Conservation (phyloP, 1,284 basidiomycete species). For the Farysia itapuensis region DNA sequence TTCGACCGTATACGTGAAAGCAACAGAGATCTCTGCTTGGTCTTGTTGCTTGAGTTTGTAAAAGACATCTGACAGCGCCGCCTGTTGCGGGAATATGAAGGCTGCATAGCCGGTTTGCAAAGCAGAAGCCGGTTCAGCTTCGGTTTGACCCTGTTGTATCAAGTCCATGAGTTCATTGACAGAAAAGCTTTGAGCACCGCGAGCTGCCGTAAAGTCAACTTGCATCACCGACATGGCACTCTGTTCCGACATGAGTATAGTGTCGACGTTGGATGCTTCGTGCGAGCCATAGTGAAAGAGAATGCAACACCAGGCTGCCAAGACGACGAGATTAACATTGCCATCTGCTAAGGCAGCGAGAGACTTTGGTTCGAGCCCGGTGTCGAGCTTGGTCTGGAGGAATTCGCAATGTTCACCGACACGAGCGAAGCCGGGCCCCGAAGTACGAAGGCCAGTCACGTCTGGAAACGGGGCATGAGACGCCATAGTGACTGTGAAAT, state of each 20-base stretch:
- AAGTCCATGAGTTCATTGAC: slow-evolving; percentile 4
- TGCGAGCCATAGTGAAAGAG: slow-evolving; percentile 34
- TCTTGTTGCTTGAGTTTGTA: background rate
- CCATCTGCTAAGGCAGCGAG: slow-evolving; percentile 5
- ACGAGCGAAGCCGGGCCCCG: slow-evolving; percentile 30
- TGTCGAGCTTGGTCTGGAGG: slow-evolving; percentile 5
- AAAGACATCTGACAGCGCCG: background rate
- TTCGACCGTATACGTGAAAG: slow-evolving; percentile 9
- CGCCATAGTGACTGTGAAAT: slow-evolving; percentile 1
- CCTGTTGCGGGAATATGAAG: slow-evolving; percentile 2
- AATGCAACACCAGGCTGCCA: slow-evolving; percentile 28
- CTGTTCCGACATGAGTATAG: slow-evolving; percentile 6
- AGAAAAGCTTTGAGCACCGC: slow-evolving; percentile 4
- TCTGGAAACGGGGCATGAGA: slow-evolving; percentile 51
- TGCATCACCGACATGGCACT: slow-evolving; percentile 10
- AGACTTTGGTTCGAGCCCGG: slow-evolving; percentile 1
- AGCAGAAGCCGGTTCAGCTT: background rate
- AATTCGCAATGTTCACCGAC: slow-evolving; percentile 19
- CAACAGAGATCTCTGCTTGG: slow-evolving; percentile 13
- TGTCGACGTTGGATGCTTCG: slow-evolving; percentile 29
- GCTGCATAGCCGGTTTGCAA: slow-evolving; percentile 31
- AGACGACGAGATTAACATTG: slow-evolving; percentile 15
- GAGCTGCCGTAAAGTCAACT: slow-evolving; percentile 26
- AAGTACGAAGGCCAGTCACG: slow-evolving; percentile 47
- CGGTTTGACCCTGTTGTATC: background rate